Evolutionary conservation across 2,329 filamentous ascomycete species (phyloP).

Genomic region (Aspergillus sp.): DNA sequence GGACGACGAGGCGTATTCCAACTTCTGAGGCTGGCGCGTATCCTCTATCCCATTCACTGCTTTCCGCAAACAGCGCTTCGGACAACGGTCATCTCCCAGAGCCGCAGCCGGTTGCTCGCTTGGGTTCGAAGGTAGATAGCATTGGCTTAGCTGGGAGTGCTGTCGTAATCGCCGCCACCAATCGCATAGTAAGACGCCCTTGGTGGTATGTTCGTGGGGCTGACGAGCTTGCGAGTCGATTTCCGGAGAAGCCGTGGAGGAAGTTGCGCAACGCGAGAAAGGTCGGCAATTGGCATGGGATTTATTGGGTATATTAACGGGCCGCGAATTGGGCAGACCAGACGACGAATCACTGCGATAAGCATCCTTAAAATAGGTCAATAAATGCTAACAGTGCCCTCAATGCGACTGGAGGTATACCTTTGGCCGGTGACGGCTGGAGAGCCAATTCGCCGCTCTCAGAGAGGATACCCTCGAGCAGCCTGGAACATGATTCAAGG

Average conservation of each 20-base stretch:
- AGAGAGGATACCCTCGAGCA: slow-evolving; percentile 28
- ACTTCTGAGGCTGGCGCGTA: no score
- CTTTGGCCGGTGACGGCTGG: slow-evolving; percentile 17
- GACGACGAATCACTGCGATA: slow-evolving; percentile 3
- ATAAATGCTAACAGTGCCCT: background rate
- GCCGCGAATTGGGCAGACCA: slow-evolving; percentile 2
- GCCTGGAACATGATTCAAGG: slow-evolving; percentile 29
- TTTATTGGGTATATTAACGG: slow-evolving; percentile 1
- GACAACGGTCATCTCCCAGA: background rate
- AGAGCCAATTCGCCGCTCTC: slow-evolving; percentile 22
- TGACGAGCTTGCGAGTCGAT: background rate
- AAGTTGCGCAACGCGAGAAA: background rate
- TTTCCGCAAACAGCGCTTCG: background rate
- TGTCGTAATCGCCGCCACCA: slow-evolving; percentile 9
- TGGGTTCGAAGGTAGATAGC: slow-evolving; percentile 1
- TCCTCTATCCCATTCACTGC: background rate
- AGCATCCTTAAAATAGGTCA: slow-evolving; percentile 6
- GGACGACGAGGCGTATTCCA: background rate
- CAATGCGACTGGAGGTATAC: slow-evolving; percentile 7
- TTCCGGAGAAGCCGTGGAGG: background rate
- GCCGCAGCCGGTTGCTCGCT: background rate
- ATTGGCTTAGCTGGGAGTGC: slow-evolving; percentile 9
- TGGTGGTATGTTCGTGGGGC: slow-evolving; percentile 1
- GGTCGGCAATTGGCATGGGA: background rate
- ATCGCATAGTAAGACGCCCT: slow-evolving; percentile 4